Evolutionary conservation across 139 green algal species (phyloP).

Genomic region (Chlamydomonas sp.): DNA sequence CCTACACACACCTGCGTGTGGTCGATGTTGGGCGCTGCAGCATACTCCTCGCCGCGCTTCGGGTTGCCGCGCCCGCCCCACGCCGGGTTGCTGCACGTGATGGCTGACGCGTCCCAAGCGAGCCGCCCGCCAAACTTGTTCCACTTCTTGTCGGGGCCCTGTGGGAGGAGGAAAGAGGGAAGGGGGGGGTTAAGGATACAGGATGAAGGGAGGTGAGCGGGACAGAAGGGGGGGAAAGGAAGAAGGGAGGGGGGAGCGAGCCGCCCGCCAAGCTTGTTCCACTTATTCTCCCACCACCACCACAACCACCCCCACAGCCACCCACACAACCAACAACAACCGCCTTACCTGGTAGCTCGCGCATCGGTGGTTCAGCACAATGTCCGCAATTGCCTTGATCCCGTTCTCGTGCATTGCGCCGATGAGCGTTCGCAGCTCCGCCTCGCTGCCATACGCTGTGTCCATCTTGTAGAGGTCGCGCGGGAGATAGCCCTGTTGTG

Average conservation of each 20-base stretch:
- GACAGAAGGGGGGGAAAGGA: neutral
- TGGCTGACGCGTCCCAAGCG: constrained; percentile 74
- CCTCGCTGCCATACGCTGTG: constrained; percentile 52
- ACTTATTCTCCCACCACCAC: constrained; percentile 78
- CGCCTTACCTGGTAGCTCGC: constrained; percentile 19
- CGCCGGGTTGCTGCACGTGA: constrained; percentile 76
- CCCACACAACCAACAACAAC: too few relatives aligned
- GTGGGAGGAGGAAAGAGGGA: constrained; percentile 16
- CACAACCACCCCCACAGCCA: too few relatives aligned
- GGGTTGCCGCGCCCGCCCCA: constrained; percentile 73
- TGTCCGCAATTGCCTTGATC: constrained; percentile 86
- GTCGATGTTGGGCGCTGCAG: constrained; percentile 91
- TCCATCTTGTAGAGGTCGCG: constrained; percentile 63
- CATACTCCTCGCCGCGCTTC: constrained; percentile 82
- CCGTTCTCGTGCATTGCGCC: constrained; percentile 50
- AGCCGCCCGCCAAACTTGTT: constrained; percentile 87
- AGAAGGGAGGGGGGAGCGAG: constrained; percentile 55
- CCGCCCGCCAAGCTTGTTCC: constrained; percentile 83
- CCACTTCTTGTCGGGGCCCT: constrained; percentile 73
- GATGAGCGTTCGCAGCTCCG: constrained; percentile 49
- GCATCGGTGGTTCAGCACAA: constrained; percentile 90
- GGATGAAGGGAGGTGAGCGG: too few relatives aligned
- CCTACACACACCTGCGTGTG: constrained; percentile 54
- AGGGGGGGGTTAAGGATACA: neutral
- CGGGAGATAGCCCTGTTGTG: constrained; percentile 87